Conservation (phyloP, 768 basidiomycete species). For the Lactarius hengduanensis region DNA sequence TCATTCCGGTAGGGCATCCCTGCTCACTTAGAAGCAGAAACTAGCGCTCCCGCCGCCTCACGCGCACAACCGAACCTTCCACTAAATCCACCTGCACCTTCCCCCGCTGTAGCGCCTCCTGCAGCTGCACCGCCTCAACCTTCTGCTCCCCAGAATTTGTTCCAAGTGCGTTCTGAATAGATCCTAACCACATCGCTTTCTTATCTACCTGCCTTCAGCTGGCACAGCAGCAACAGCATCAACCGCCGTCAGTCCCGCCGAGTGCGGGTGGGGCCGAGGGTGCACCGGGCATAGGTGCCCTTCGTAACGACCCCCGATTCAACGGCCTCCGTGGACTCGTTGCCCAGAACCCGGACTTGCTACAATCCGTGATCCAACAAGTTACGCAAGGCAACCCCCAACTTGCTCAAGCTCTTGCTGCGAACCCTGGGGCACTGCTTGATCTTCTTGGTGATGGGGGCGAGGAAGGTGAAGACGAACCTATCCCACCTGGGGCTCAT, state of each 20-base stretch:
- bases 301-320: conserved; percentile 65
- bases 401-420: conserved; percentile 63
- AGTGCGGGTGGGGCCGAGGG: conserved; percentile 38
- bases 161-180: conserved; percentile 55
- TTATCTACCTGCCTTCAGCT: conserved; percentile 43
- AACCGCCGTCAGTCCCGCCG: conserved; percentile 35
- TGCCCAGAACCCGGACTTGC: conserved; percentile 68
- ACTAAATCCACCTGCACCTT: conserved; percentile 30
- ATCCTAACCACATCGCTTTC: not conserved
- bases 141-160: conserved; percentile 73
- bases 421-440: conserved; percentile 69
- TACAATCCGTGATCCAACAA: conserved; percentile 84
- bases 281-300: conserved; percentile 46
- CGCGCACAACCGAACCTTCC: conserved; percentile 35
- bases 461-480: conserved; percentile 41
- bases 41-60: conserved; percentile 39
- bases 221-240: conserved; percentile 62
- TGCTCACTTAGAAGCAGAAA: conserved; percentile 56
- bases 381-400: conserved; percentile 71
- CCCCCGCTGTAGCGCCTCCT: conserved; percentile 39
- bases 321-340: conserved; percentile 49
- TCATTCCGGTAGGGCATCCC: conserved; percentile 68
- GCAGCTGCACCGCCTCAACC: conserved; percentile 38
- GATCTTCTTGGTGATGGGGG: conserved; percentile 55
- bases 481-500: conserved; percentile 48